A percentile compares a stretch with the other conserved stretches of the same genome.
phyloP scores from a whole-genome alignment of 1,284 basidiomycete species.

The Singerocomus rubriflavus region DNA sequence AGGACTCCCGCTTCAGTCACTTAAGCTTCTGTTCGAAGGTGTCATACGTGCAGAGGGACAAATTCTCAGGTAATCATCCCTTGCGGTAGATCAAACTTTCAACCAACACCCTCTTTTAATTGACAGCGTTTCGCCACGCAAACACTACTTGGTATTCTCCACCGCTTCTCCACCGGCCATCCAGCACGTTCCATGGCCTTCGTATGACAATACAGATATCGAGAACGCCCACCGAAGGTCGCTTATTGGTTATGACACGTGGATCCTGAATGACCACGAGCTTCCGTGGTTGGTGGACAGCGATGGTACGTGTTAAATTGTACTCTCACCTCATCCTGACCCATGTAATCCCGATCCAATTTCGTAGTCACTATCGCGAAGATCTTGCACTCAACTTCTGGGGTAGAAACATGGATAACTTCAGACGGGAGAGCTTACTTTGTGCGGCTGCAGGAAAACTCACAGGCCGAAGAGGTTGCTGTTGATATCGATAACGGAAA shows the following conservation, averaged over 20 bases:
- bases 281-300: slow-evolving; percentile 70
- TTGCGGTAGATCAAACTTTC: slow-evolving; percentile 1
- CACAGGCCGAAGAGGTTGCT: slow-evolving; percentile 9
- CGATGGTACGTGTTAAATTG: slow-evolving; percentile 48
- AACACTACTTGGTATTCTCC: slow-evolving; percentile 66
- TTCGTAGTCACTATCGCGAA: slow-evolving; percentile 55
- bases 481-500: slow-evolving; percentile 9
- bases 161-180: slow-evolving; percentile 68
- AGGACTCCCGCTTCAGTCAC: slow-evolving; percentile 59
- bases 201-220: slow-evolving; percentile 42
- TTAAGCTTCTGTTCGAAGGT: slow-evolving; percentile 74
- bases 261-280: slow-evolving; percentile 67
- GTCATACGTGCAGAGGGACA: slow-evolving; percentile 77
- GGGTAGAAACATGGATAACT: slow-evolving; percentile 76
- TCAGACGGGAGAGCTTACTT: slow-evolving; percentile 79
- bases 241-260: slow-evolving; percentile 57
- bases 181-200: slow-evolving; percentile 79
- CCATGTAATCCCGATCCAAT: neutral
- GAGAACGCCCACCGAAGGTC: slow-evolving; percentile 32
- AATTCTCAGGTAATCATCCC: slow-evolving; percentile 55
- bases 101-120: neutral
- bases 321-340: neutral
- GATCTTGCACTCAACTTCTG: slow-evolving; percentile 55
- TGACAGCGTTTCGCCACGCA: slow-evolving; percentile 68
- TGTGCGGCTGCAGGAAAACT: slow-evolving; percentile 54